Base-by-base conservation (phyloP, 352 stramenopile genomes). In the Phytophthora pistaciae region DNA sequence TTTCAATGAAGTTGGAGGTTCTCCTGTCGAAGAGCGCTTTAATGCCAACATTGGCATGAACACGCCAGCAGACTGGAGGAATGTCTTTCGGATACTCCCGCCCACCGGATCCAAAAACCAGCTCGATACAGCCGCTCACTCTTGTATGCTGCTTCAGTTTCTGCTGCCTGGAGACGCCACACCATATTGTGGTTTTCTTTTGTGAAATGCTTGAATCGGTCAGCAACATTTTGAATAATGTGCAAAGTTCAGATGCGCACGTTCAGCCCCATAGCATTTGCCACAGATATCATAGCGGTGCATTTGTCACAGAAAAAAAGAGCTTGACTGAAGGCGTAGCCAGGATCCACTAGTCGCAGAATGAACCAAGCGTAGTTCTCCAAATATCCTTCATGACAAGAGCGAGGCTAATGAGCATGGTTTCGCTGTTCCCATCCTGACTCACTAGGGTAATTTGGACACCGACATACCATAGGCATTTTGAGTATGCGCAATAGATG, bases 1-100 rank as follows among this genome's bases (percentile, higher is more conserved):
- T 2, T 48, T 68, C 53, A 5, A 62, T 53, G 18, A 68, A 57
- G 27, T 68, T 68, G 3, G 61, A 62, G 2, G 61, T 68, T 29
- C 61, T 33, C 61, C 53, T 58, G 0, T 53, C 62, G 20, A 56
- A 68, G 10, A 68, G n/a, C 0, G 53, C 20, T 5, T n/a, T 33
- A 9, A 56, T 14, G 21, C 53, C 62, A 40, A 68, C 33, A 38
- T 58, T 68, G 3, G 62, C 53, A 16, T 52, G n/a, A 5, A 68
- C 52, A 20, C 62, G 62, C 62, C 53, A 63, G 5, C 44, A 25
- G 0, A 62, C 8, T 6, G 53, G 52, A 10, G 54, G 27, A 21
- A 68, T 68, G 27, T 5, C 42, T 40, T 60, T 48, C 4, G 59
- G 13, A 9, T 44, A 66, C 2, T 5, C 14, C 9, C 23, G 20